phyloP scores from a whole-genome alignment of 495 filamentous ascomycete species.

The Penicillium samsonianum region DNA sequence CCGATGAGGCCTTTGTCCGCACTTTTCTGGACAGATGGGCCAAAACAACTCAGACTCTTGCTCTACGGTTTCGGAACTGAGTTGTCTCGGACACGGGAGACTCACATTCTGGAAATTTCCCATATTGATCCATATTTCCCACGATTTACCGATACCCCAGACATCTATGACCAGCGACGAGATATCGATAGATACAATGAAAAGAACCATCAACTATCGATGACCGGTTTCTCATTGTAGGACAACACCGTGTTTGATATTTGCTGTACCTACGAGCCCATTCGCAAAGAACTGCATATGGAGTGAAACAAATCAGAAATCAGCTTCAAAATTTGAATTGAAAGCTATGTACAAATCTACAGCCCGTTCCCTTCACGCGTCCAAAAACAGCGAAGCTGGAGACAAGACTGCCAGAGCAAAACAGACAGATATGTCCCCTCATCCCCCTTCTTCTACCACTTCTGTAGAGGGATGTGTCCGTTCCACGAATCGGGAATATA shows the following conservation, averaged over 20 bases:
- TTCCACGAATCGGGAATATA: conserved; percentile 6
- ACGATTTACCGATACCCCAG: conserved; percentile 10
- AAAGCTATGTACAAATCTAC: conserved; percentile 32
- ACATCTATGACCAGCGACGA: conserved; percentile 10
- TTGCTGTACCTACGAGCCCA: background rate
- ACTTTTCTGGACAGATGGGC: background rate
- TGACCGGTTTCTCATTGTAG: background rate
- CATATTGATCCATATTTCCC: background rate
- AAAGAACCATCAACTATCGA: background rate
- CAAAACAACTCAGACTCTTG: background rate
- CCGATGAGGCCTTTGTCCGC: background rate
- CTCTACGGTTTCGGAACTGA: background rate
- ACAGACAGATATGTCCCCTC: background rate
- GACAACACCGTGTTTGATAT: background rate
- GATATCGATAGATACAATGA: conserved; percentile 1
- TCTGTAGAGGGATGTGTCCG: background rate
- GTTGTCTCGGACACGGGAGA: background rate
- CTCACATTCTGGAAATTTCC: background rate
- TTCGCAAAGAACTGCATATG: too few species aligned
- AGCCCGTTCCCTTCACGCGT: conserved; percentile 3
- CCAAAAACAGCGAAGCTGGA: conserved; percentile 6
- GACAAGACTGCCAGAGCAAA: background rate
- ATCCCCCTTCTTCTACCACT: background rate
- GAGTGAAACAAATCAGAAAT: conserved; percentile 1
- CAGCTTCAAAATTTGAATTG: conserved; percentile 28